phyloP scores from a whole-genome alignment of 2,329 filamentous ascomycete species.

The Penicillium sp. region DNA sequence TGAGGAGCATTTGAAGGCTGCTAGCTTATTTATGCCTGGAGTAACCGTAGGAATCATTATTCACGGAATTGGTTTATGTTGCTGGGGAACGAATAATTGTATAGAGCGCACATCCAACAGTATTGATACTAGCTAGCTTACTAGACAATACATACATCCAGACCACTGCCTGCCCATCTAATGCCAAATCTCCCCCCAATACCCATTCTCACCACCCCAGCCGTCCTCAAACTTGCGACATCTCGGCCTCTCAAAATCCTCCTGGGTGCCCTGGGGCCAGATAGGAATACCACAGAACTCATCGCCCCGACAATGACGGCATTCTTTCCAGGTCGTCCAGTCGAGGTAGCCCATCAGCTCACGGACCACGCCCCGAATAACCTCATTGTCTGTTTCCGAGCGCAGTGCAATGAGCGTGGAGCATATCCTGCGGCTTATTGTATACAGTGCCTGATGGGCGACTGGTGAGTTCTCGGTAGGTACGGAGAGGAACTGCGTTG shows the following conservation, averaged over 20 bases:
- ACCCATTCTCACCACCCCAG: background rate
- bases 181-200: background rate
- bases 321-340: conserved; percentile 66
- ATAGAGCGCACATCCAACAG: no score
- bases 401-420: conserved; percentile 33
- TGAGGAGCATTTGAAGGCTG: no score
- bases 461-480: conserved; percentile 19
- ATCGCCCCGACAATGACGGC: conserved; percentile 56
- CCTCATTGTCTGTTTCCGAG: conserved; percentile 23
- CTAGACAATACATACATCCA: no score
- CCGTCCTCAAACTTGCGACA: background rate
- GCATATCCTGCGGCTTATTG: conserved; percentile 39
- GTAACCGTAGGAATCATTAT: background rate
- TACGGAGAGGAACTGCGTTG: conserved; percentile 38
- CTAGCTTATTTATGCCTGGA: no score
- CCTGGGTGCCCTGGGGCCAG: conserved; percentile 62
- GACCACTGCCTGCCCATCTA: background rate
- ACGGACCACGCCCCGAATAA: conserved; percentile 38
- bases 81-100: no score
- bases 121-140: no score
- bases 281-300: conserved; percentile 68
- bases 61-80: no score
- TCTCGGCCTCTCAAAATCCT: conserved; percentile 49
- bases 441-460: conserved; percentile 34
- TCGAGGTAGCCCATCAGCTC: conserved; percentile 56